Evolutionary conservation across 2,329 filamentous ascomycete species (phyloP).

Genomic region (Colletotrichum phormii): DNA sequence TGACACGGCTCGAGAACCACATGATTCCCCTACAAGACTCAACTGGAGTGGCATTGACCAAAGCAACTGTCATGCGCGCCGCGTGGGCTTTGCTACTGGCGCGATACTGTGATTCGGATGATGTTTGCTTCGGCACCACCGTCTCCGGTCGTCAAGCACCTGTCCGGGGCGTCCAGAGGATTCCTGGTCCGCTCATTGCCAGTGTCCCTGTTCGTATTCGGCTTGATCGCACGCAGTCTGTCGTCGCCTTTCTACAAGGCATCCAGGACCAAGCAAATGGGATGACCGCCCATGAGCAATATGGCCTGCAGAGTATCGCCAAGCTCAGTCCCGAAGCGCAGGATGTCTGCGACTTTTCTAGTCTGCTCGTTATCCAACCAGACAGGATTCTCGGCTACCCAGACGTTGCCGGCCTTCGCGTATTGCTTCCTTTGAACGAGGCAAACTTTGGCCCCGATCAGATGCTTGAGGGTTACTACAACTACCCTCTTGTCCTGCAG

Average conservation of each 20-base stretch:
- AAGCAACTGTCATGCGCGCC: conserved; percentile 48
- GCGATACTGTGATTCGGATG: conserved; percentile 48
- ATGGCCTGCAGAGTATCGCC: conserved; percentile 45
- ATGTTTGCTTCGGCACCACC: conserved; percentile 54
- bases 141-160: conserved; percentile 45
- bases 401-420: not conserved
- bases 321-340: not conserved
- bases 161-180: conserved; percentile 36
- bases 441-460: not conserved
- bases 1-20: not conserved
- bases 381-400: conserved; percentile 5
- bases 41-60: not conserved
- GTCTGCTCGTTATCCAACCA: not conserved
- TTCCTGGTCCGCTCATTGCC: conserved; percentile 44
- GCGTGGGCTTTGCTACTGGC: conserved; percentile 55
- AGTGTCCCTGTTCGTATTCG: conserved; percentile 5
- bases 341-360: not conserved
- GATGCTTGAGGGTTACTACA: conserved; percentile 27
- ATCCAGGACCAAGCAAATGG: conserved; percentile 45
- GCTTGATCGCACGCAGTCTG: conserved; percentile 22
- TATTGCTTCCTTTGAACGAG: not conserved
- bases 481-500: conserved; percentile 27
- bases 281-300: conserved; percentile 43
- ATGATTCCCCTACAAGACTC: not conserved
- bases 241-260: conserved; percentile 33